Evolutionary conservation across 2,329 filamentous ascomycete species (phyloP).

Genomic region (Cladosporium halotolerans): DNA sequence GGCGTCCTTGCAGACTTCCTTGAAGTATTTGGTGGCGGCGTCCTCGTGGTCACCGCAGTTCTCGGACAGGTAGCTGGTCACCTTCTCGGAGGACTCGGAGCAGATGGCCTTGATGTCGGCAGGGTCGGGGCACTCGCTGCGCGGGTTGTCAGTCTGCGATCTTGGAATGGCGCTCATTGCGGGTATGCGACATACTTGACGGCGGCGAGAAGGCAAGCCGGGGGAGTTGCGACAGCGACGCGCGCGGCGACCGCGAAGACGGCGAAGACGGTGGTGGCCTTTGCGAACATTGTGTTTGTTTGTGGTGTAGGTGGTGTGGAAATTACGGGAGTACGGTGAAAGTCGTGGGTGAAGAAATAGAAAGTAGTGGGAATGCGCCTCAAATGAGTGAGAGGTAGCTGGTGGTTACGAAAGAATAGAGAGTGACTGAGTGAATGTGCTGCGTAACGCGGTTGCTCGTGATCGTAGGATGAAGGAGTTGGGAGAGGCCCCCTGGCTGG

Average conservation of each 20-base stretch:
- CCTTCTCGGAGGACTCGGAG: constrained; percentile 17
- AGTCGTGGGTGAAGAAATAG: neutral
- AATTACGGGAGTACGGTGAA: neutral
- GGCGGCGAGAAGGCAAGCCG: constrained; percentile 46
- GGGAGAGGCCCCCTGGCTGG: neutral
- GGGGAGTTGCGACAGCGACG: constrained; percentile 39
- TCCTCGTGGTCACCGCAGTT: constrained; percentile 27
- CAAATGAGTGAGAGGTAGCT: constrained; percentile 11
- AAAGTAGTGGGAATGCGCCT: neutral
- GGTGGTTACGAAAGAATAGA: neutral
- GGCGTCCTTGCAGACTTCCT: constrained; percentile 26
- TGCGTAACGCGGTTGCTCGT: constrained; percentile 2
- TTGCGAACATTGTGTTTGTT: constrained; percentile 39
- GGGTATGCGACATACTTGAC: constrained; percentile 40
- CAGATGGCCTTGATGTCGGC: constrained; percentile 29
- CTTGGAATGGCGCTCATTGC: neutral
- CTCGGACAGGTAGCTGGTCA: constrained; percentile 19
- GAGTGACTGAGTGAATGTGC: constrained; percentile 7
- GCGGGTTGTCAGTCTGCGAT: constrained; percentile 11
- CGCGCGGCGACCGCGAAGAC: constrained; percentile 41
- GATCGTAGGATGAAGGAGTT: constrained; percentile 2
- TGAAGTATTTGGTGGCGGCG: constrained; percentile 27
- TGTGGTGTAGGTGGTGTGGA: neutral
- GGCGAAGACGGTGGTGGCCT: constrained; percentile 38
- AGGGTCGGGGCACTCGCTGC: constrained; percentile 29